Evolutionary conservation across 1,139 yeast genomes (phyloP).

Genomic region (Yamadazyma oceani): DNA sequence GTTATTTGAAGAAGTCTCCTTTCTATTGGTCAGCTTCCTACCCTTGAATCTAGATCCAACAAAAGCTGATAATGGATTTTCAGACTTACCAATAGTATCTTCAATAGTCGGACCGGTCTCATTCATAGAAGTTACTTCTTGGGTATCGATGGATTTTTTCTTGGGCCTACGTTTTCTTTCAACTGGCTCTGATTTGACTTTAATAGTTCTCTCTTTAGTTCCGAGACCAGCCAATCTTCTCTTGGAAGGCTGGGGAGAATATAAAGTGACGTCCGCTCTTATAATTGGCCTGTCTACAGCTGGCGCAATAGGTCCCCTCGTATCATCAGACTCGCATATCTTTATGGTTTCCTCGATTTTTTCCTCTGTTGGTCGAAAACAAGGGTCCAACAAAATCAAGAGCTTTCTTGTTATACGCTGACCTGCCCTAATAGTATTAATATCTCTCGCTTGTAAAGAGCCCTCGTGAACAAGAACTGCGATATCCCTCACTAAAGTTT

Average conservation of each 20-base stretch:
- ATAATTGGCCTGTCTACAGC: conserved; percentile 23
- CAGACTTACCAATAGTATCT: not conserved
- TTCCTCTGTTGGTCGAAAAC: conserved; percentile 28
- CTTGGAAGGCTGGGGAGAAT: conserved; percentile 11
- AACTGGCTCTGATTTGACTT: conserved; percentile 9
- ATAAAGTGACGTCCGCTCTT: conserved; percentile 33
- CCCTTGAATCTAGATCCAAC: conserved; percentile 14
- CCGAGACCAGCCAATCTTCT: conserved; percentile 20
- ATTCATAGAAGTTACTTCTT: too few relatives aligned
- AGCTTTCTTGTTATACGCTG: conserved; percentile 32
- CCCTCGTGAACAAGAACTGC: conserved; percentile 23
- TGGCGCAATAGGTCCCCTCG: conserved; percentile 9
- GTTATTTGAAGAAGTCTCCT: conserved; percentile 6
- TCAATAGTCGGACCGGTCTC: too few relatives aligned
- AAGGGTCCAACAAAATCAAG: conserved; percentile 31
- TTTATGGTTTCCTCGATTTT: conserved; percentile 26
- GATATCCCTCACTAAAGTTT: conserved; percentile 50
- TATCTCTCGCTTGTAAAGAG: conserved; percentile 28
- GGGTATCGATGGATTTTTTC: not conserved
- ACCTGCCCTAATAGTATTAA: conserved; percentile 30
- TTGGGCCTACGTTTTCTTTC: not conserved
- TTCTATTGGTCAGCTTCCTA: conserved; percentile 9
- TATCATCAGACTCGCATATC: conserved; percentile 27
- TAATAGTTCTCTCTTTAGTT: conserved; percentile 7
- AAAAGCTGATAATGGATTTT: conserved; percentile 9